Evolutionary conservation across 768 basidiomycete genomes (phyloP), one percentile per base, ranked within the genome.

Genomic region (Boletellus emodensis): DNA sequence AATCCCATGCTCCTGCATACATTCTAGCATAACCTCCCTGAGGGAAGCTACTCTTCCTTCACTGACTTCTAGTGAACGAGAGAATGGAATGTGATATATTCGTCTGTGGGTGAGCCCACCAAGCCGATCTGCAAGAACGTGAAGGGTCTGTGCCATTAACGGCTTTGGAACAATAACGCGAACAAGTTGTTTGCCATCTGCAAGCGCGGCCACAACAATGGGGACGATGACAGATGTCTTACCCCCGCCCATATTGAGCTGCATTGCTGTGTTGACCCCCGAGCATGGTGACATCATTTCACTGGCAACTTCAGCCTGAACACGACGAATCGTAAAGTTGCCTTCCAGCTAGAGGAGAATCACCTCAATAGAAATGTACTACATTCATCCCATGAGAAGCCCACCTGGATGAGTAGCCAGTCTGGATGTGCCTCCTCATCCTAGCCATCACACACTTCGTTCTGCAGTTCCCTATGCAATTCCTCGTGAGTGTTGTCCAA

Each of bases 201-300:
- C 73, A 18, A 80, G 63, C 8, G 65, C 58, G 1, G 70, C 58
- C 0, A 71, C 61, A 6, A 70, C 64, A 28, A 79, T 62, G 2
- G 79, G 79, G 6, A 79, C 68, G 30, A 80, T 71, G 10, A 70
- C 70, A 0, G 68, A 71, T 3, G 68, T 65, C 52, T 80, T 80
- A 1, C 80, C 80, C 49, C 82, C 81, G 3, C 80, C 80, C 80
- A 82, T 82, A 38, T 81, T 79, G 15, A 80, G 69, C 44, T 80
- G 79, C 13, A 75, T 61, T 6, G 68, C 57, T 0, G 71, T 70
- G 45, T 72, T 80, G 17, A 54, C n/a, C 6, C 49, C 44, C 0
- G 60, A 67, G 2, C 41, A 51, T 0, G 79, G 76, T 1, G 57
- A 43, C 10, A 76, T 74, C 78, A 79, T 79, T 46, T 79, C 71